phyloP scores from a whole-genome alignment of 2,329 filamentous ascomycete species.

The Fusarium sp. region DNA sequence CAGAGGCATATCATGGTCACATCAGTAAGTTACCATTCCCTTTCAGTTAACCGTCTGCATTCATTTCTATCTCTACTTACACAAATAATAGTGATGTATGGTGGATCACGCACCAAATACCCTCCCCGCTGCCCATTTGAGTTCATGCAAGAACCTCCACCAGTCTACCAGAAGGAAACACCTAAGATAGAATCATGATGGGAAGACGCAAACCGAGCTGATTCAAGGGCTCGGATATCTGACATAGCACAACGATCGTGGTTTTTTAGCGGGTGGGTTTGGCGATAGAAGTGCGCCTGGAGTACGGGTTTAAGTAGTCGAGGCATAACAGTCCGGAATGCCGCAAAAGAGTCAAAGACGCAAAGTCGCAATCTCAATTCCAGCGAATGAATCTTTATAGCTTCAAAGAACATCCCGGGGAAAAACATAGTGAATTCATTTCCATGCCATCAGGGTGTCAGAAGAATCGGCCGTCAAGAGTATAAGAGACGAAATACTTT shows the following conservation, averaged over 20 bases:
- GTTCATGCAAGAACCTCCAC: slow-evolving; percentile 53
- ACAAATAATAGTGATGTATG: slow-evolving; percentile 50
- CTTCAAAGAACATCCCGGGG: neutral
- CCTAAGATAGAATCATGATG: slow-evolving; percentile 11
- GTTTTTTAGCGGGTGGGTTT: slow-evolving; percentile 11
- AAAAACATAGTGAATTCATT: neutral
- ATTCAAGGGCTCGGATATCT: neutral
- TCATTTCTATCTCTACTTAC: slow-evolving; percentile 3
- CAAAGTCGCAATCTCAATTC: neutral
- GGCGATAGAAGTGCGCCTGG: too few relatives aligned
- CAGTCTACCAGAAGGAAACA: slow-evolving; percentile 48
- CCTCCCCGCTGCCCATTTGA: slow-evolving; percentile 54
- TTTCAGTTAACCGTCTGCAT: neutral
- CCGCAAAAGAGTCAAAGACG: neutral
- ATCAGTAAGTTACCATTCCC: slow-evolving; percentile 46
- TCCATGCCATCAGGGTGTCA: neutral
- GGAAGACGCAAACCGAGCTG: neutral
- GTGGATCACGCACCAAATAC: slow-evolving; percentile 43
- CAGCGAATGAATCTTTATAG: slow-evolving; percentile 12
- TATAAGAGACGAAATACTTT: too few relatives aligned
- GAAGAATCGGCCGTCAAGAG: too few relatives aligned
- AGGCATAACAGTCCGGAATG: neutral
- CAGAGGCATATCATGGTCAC: slow-evolving; percentile 53
- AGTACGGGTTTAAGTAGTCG: neutral
- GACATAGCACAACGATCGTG: neutral